Percentiles rank a stretch among this genome's conserved stretches.
These are phyloP conservation scores for Naganishia albida DNA, from an alignment of 1,284 basidiomycete species.

Conservation along the genomic window DNA sequence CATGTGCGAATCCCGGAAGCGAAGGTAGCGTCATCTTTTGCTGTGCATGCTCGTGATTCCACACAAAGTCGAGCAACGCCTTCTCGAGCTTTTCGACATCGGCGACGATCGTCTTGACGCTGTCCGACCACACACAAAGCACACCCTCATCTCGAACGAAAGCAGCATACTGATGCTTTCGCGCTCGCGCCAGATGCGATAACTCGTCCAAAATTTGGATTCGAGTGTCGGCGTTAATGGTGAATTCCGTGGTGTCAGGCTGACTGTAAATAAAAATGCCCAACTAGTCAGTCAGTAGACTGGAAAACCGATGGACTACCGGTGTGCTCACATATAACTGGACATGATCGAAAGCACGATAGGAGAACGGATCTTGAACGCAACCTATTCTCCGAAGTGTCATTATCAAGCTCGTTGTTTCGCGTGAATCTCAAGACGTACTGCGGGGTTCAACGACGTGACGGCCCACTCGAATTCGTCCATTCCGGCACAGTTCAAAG, in stretches of 20 bases:
- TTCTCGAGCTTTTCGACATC: conserved; percentile 65
- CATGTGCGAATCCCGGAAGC: too few species aligned
- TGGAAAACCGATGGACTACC: too few species aligned
- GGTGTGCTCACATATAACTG: conserved; percentile 44
- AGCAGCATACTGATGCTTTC: conserved; percentile 79
- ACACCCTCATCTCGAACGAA: conserved; percentile 76
- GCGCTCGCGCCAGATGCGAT: conserved; percentile 64
- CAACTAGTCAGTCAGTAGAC: too few species aligned
- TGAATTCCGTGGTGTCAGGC: conserved; percentile 40
- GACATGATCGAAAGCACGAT: conserved; percentile 40
- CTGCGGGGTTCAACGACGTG: conserved; percentile 41
- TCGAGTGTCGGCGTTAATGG: conserved; percentile 44
- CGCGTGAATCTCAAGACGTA: conserved; percentile 28
- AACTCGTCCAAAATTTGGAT: conserved; percentile 58
- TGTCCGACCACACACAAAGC: conserved; percentile 73
- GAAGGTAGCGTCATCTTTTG: conserved; percentile 48
- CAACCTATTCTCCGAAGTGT: conserved; percentile 33
- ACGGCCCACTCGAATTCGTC: conserved; percentile 44
- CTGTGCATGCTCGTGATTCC: conserved; percentile 57
- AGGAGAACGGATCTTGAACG: conserved; percentile 44
- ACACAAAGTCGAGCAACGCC: conserved; percentile 77
- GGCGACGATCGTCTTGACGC: conserved; percentile 68
- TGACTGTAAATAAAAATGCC: too few species aligned
- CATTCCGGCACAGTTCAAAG: conserved; percentile 42
- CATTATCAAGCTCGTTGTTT: too few species aligned